Base-by-base conservation (phyloP, 169 alveolate species). In the Cryptosporidium bovis region DNA sequence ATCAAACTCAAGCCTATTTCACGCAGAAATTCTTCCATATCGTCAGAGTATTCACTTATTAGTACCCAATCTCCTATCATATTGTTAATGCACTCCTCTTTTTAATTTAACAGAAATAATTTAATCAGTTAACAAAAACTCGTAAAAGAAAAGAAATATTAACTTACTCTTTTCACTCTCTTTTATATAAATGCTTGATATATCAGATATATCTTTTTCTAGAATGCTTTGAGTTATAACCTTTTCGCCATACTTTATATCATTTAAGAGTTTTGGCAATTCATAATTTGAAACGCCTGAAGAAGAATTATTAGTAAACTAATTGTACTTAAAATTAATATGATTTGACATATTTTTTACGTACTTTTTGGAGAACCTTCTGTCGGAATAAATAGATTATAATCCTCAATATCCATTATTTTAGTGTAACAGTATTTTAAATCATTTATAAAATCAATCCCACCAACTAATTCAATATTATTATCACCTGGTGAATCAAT, bases 361-460 rank as follows among this genome's bases (percentile, higher is more conserved):
- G 15, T 56, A 69, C 83, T 12, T 31, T 69, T 69, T 8, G 83
- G 67, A 29, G 51, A 51, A 18, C 83, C 83, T 55, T 69, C 83
- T 10, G 51, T 69, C 5, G 83, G 83, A 16, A 69, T 20, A 51
- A 24, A 69, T 33, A 69, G 31, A 36, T 69, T 69, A 53, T 40
- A 53, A 13, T 69, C 83, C 2, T 69, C 83, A 31, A 51, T 69
- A n/a, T 56, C 83, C 40, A 69, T 31, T 2, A 69, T 20, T 29
- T 27, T 60, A 5, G 56, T 18, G 56, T 69, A 69, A 34, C 55
- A 69, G 27, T 29, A 40, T 33, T 51, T 20, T 33, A 69, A 16
- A n/a, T 69, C 83, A 15, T 56, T 31, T 33, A 51, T 51, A 12
- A 69, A 18, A 8, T 18, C 8, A 31, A 15, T 12, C 7, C 58